Base-by-base conservation (phyloP, 345 rosid genomes). In the Tarenaya hassleriana region DNA sequence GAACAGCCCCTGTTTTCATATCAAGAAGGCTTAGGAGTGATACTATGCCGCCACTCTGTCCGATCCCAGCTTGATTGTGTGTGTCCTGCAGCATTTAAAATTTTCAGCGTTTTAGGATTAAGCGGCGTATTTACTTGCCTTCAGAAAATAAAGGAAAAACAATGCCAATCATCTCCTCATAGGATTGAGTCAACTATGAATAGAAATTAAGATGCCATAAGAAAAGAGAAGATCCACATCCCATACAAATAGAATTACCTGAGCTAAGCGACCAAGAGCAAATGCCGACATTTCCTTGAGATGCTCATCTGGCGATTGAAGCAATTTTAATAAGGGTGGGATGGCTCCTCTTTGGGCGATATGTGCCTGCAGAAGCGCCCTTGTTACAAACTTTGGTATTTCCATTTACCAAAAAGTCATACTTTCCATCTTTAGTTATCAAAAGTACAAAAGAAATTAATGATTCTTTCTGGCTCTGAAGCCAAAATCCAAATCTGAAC, bases 61-160 rank as follows among this genome's bases (percentile, higher is more conserved):
- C 88, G 50, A 86, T 86, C 50, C 95, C 91, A 69, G 79, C 91
- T 78, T 86, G 95, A 58, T 83, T 86, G 66, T 86, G 88, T 18
- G 73, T 31, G 56, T 86, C 95, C 95, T 86, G 55, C 31, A 49
- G 31, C 17, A 42, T 14, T 43, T 3, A 35, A 48, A 41, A 18
- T 24, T 16, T 53, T 39, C 15, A 63, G 15, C n/a, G n/a, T n/a
- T n/a, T n/a, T n/a, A 37, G 40, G 15, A 16, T 43, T 34, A 49
- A 21, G 10, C 9, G 15, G 34, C 33, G 7, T 10, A 21, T 50
- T 29, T 19, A 53, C 42, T 43, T 39, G 16, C 42, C 18, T 32
- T 27, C 7, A 24, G 29, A 5, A 5, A 11, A 34, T n/a, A 50
- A 43, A 24, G 20, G 27, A 43, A 27, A 13, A n/a, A 7, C 14